Evolutionary conservation across 2,329 filamentous ascomycete genomes (phyloP), one percentile per base, ranked within the genome.

Genomic region (Colletotrichum sp.): DNA sequence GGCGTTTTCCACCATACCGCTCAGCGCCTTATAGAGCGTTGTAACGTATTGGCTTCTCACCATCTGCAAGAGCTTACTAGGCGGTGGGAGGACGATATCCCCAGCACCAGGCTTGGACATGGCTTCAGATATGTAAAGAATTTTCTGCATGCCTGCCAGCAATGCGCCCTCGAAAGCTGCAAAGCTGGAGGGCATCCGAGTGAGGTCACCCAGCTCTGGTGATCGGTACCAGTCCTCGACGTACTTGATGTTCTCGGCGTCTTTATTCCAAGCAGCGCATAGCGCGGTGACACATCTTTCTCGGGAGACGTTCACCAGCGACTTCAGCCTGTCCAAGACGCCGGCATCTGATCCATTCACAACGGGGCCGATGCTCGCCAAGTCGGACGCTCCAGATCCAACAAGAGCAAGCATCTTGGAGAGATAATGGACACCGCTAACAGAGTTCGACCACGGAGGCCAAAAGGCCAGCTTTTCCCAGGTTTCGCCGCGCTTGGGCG

Each of bases 401-500:
- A 99, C 92, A 5, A 98, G 88, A 1, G 93, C 89, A 26, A 99
- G 88, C 82, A 97, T 93, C 82, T 94, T 95, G 67, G 94, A 93
- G 7, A 99, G 89, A 81, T 98, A 98, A 83, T 98, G 92, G 3
- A 96, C 95, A n/a, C 95, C 96, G 75, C 96, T 98, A 28, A 99
- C 87, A 0, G 96, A 96, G 82, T 98, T 99, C 3, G 96, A 95
- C 86, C 95, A 94, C 0, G 96, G 97, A 6, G 96, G 96, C 96
- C 96, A 99, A 84, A 99, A 99, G 0, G 96, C 96, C 84, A 97
- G 92, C 86, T 96, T 94, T 82, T 99, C 97, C 95, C 96, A 99
- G 0, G 93, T 87, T 80, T 98, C 95, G 8, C 96, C 96, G 60
- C 91, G 91, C 79, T 90, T 95, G 0, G 95, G 95, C 0, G 94